Conservation (phyloP, 1,284 basidiomycete genomes). For the Mycena citricolor region DNA sequence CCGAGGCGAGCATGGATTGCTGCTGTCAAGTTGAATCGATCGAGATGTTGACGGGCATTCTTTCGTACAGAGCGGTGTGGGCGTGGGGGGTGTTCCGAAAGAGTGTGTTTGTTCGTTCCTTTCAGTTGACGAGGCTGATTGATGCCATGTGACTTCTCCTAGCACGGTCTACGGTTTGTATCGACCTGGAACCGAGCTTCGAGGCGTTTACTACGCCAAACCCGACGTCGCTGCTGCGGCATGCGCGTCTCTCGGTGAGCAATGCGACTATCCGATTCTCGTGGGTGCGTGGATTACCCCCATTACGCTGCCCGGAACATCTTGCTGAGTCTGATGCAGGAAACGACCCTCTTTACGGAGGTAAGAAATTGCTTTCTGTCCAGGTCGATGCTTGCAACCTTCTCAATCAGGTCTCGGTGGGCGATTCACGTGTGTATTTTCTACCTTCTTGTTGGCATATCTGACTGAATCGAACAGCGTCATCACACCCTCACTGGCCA, state of each 20-base stretch:
- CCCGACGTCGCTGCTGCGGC: constrained; percentile 68
- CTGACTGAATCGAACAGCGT: constrained; percentile 49
- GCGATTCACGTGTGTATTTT: constrained; percentile 67
- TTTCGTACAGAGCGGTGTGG: constrained; percentile 66
- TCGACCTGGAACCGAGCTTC: constrained; percentile 75
- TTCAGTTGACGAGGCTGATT: no score
- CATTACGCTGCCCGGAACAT: not conserved
- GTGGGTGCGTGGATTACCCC: constrained; percentile 48
- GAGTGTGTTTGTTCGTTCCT: constrained; percentile 44
- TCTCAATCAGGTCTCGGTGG: constrained; percentile 67
- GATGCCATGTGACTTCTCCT: constrained; percentile 12
- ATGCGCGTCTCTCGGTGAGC: constrained; percentile 60
- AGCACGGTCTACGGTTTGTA: constrained; percentile 81
- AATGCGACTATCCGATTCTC: constrained; percentile 78
- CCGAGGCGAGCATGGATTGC: constrained; percentile 45
- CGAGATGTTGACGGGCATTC: no score
- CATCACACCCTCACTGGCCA: constrained; percentile 76
- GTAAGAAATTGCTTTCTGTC: constrained; percentile 37
- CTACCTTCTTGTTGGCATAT: not conserved
- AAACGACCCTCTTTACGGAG: constrained; percentile 82
- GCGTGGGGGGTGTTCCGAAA: constrained; percentile 66
- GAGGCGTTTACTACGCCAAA: constrained; percentile 74
- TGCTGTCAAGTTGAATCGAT: constrained; percentile 1
- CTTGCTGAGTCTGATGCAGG: constrained; percentile 40
- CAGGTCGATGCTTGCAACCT: not conserved